Evolutionary conservation across 2,329 filamentous ascomycete genomes (phyloP).

Genomic region (Botryotinia convoluta): DNA sequence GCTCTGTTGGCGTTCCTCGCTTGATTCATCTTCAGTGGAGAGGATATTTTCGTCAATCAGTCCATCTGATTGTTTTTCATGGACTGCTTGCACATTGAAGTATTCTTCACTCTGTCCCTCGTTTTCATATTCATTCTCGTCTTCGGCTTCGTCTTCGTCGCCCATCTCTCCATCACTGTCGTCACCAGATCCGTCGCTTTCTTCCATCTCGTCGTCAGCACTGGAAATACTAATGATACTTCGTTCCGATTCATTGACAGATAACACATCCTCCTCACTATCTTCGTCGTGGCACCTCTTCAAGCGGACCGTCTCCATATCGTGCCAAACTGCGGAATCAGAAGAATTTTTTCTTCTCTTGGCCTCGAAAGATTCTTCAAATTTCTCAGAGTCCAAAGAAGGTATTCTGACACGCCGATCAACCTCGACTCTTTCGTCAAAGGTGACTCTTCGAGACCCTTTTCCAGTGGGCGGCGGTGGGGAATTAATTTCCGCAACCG

Average conservation of each 20-base stretch:
- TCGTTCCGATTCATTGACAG: background rate
- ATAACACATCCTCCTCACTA: background rate
- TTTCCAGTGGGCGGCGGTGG: too few relatives aligned
- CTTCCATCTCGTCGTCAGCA: background rate
- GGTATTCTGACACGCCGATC: background rate
- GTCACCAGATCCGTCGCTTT: background rate
- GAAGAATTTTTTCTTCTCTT: background rate
- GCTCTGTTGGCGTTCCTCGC: background rate
- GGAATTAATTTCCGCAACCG: background rate
- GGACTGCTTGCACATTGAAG: background rate
- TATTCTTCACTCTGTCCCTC: background rate
- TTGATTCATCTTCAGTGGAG: background rate
- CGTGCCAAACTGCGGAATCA: background rate
- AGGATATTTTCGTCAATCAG: background rate
- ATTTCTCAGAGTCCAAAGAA: background rate
- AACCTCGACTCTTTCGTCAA: background rate
- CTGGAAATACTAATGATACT: background rate
- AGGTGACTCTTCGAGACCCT: background rate
- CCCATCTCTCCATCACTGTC: background rate
- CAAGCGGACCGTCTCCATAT: background rate
- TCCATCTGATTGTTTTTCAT: background rate
- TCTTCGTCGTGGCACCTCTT: background rate
- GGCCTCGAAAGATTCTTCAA: background rate
- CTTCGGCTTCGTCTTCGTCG: background rate
- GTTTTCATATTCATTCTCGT: background rate